Percentiles rank a stretch among this genome's conserved stretches.
These are phyloP conservation scores for Trypanosoma caninum DNA, from an alignment of 208 protist genomes.

Conservation along the genomic window DNA sequence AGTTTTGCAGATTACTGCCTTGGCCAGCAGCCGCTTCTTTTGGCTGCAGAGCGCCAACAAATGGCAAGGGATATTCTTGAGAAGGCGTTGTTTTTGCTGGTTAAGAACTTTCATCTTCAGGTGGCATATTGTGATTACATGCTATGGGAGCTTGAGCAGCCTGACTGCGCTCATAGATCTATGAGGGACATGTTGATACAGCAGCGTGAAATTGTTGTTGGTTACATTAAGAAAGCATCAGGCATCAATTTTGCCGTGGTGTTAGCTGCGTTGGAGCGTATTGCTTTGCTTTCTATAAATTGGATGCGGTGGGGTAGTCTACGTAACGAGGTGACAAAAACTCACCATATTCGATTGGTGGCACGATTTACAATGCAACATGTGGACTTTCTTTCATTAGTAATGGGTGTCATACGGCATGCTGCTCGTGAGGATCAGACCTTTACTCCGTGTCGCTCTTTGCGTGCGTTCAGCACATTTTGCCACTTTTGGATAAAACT, in stretches of 20 bases:
- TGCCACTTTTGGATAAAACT: slow-evolving; percentile 67
- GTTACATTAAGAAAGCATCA: slow-evolving; percentile 34
- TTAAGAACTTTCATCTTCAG: slow-evolving; percentile 21
- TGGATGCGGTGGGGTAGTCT: slow-evolving; percentile 74
- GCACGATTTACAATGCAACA: slow-evolving; percentile 79
- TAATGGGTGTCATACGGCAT: slow-evolving; percentile 45
- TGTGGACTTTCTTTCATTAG: slow-evolving; percentile 75
- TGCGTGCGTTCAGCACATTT: slow-evolving; percentile 80
- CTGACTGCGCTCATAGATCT: slow-evolving; percentile 21
- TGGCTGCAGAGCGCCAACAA: slow-evolving; percentile 15
- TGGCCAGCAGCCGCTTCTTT: slow-evolving; percentile 23
- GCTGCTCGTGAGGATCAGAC: slow-evolving; percentile 11
- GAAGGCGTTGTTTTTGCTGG: slow-evolving; percentile 25
- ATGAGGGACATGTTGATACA: slow-evolving; percentile 42
- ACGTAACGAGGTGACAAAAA: slow-evolving; percentile 25
- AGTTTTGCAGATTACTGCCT: slow-evolving; percentile 26
- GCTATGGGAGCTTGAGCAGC: slow-evolving; percentile 19
- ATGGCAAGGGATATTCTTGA: slow-evolving; percentile 19
- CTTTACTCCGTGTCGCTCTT: slow-evolving; percentile 27
- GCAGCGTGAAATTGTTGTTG: slow-evolving; percentile 35
- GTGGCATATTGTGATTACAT: slow-evolving; percentile 28
- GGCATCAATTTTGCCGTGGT: slow-evolving; percentile 8
- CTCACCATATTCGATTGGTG: slow-evolving; percentile 52
- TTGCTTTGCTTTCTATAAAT: slow-evolving; percentile 65
- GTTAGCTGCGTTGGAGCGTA: slow-evolving; percentile 45